Conservation (phyloP, 116 monocot species). For the Zostera marina region DNA sequence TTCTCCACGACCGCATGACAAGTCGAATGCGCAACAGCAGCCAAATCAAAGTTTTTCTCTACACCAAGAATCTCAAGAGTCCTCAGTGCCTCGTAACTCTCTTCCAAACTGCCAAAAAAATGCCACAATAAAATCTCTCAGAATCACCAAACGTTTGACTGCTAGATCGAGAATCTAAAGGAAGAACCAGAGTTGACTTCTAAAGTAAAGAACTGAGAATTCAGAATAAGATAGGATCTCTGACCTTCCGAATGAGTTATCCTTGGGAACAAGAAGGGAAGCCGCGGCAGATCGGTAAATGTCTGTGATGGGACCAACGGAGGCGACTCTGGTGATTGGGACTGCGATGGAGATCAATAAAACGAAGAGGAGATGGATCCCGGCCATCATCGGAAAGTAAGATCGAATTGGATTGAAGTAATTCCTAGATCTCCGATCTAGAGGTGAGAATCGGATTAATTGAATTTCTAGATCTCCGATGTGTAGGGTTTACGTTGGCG, state of each 20-base stretch:
- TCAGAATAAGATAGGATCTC: not conserved
- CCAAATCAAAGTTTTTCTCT: conserved; percentile 18
- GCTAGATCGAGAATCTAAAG: conserved; percentile 2
- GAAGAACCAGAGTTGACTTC: not conserved
- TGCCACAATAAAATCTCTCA: not conserved
- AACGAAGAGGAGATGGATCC: conserved; percentile 7
- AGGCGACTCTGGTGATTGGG: conserved; percentile 5
- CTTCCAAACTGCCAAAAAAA: conserved; percentile 56
- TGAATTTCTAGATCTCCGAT: no score
- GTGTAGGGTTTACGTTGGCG: no score
- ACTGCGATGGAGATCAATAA: conserved; percentile 13
- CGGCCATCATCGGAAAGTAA: conserved; percentile 8
- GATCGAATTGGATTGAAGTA: not conserved
- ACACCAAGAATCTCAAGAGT: conserved; percentile 69
- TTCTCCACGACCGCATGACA: conserved; percentile 39
- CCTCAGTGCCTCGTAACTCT: conserved; percentile 63
- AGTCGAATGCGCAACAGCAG: conserved; percentile 6
- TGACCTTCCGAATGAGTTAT: conserved; percentile 40
- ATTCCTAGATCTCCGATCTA: no score
- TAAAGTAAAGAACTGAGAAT: not conserved
- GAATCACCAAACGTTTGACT: not conserved
- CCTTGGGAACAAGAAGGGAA: conserved; percentile 25
- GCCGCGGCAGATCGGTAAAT: conserved; percentile 51
- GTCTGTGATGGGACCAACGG: conserved; percentile 38
- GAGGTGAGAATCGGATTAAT: no score